These are phyloP conservation scores for Gamarada debralockiae DNA, from an alignment of 495 filamentous ascomycete species.

Conservation along the genomic window DNA sequence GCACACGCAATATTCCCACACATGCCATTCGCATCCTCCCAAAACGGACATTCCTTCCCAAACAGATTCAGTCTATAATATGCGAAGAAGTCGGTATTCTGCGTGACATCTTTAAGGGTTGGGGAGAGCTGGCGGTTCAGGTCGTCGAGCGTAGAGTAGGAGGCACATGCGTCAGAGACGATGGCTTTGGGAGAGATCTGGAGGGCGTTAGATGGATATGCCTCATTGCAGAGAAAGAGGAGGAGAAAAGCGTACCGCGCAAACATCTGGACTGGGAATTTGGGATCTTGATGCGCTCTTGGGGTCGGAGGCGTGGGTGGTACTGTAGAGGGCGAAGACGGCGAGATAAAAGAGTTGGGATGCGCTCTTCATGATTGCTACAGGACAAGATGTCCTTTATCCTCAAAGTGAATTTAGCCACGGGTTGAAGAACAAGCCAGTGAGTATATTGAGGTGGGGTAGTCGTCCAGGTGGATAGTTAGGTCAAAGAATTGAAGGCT, in stretches of 20 bases:
- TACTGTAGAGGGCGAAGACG: slow-evolving; percentile 65
- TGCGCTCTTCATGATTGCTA: slow-evolving; percentile 57
- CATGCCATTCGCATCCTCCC: slow-evolving; percentile 88
- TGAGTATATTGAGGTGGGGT: slow-evolving; percentile 4
- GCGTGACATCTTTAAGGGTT: slow-evolving; percentile 75
- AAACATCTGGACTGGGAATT: slow-evolving; percentile 48
- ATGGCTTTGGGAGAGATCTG: slow-evolving; percentile 53
- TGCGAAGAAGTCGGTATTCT: slow-evolving; percentile 92
- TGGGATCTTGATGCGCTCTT: slow-evolving; percentile 31
- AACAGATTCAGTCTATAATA: slow-evolving; percentile 97
- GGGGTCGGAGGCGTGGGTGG: slow-evolving; percentile 39
- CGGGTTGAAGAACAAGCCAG: no score
- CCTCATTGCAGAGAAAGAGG: slow-evolving; percentile 6
- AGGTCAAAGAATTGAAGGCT: not conserved
- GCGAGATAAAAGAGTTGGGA: slow-evolving; percentile 71
- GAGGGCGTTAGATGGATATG: slow-evolving; percentile 22
- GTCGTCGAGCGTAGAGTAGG: slow-evolving; percentile 81
- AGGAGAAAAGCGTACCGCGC: slow-evolving; percentile 53
- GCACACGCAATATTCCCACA: slow-evolving; percentile 97
- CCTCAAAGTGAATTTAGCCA: not conserved
- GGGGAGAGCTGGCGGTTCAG: slow-evolving; percentile 77
- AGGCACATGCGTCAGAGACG: slow-evolving; percentile 85
- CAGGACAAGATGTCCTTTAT: slow-evolving; percentile 5
- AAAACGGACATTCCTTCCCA: slow-evolving; percentile 92
- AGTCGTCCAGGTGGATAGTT: not conserved